Conservation (phyloP, 2,329 filamentous ascomycete species). For the Monilinia polystroma region DNA sequence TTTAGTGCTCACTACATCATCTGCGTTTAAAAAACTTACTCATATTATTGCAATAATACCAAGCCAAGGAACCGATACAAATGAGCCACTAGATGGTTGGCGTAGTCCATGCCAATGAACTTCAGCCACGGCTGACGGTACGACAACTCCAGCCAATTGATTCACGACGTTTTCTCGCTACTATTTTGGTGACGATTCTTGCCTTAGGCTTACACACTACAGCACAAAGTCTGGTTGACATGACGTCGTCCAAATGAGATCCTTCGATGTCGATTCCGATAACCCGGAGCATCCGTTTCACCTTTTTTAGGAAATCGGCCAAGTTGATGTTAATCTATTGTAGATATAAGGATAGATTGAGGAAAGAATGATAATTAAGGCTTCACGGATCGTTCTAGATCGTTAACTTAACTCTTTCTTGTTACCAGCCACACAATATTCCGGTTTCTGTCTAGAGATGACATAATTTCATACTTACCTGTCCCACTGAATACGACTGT, state of each 20-base stretch:
- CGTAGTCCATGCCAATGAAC: slow-evolving; percentile 12
- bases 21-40: slow-evolving; percentile 1
- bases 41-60: background rate
- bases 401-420: background rate
- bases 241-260: slow-evolving; percentile 7
- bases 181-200: slow-evolving; percentile 8
- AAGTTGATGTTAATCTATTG: background rate
- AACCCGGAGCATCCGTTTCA: background rate
- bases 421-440: slow-evolving; percentile 9
- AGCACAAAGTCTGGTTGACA: slow-evolving; percentile 7
- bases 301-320: background rate
- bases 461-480: background rate
- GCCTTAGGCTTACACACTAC: slow-evolving; percentile 10
- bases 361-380: background rate
- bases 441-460: slow-evolving; percentile 8
- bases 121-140: slow-evolving; percentile 21
- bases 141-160: slow-evolving; percentile 18
- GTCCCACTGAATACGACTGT: background rate
- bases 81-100: background rate
- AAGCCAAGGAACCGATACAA: background rate
- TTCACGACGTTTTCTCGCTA: background rate
- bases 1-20: background rate
- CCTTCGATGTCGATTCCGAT: background rate
- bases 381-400: background rate
- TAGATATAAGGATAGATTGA: background rate